These are phyloP conservation scores for Primulina tabacum DNA, from an alignment of 257 asterid species.

Conservation along the genomic window DNA sequence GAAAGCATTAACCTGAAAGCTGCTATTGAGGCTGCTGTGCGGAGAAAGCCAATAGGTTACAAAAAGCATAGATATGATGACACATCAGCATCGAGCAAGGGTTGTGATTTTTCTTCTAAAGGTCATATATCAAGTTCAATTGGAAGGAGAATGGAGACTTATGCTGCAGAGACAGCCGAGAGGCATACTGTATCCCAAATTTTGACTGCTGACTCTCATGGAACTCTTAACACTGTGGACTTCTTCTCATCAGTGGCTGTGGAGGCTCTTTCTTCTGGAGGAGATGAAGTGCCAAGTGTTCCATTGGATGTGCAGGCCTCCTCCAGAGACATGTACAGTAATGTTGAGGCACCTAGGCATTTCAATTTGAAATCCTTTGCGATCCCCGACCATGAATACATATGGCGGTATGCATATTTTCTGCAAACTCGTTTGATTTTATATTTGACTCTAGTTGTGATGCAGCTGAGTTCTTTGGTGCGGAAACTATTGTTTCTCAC, in stretches of 20 bases:
- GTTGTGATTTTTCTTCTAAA: conserved; percentile 40
- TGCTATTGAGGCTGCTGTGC: conserved; percentile 85
- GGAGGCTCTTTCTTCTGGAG: conserved; percentile 44
- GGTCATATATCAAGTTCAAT: conserved; percentile 37
- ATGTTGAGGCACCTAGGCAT: conserved; percentile 41
- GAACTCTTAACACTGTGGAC: conserved; percentile 32
- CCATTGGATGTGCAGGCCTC: conserved; percentile 32
- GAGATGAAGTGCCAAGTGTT: conserved; percentile 31
- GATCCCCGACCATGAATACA: conserved; percentile 68
- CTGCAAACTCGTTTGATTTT: conserved; percentile 17
- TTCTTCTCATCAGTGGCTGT: conserved; percentile 33
- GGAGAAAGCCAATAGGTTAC: conserved; percentile 70
- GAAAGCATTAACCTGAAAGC: conserved; percentile 63
- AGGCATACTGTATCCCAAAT: conserved; percentile 29
- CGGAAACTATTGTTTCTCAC: conserved; percentile 23
- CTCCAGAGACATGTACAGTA: conserved; percentile 32
- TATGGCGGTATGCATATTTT: conserved; percentile 75
- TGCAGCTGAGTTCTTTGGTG: conserved; percentile 17
- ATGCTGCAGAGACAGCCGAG: conserved; percentile 46
- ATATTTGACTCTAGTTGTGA: conserved; percentile 14
- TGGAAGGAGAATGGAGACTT: conserved; percentile 34
- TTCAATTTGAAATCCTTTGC: conserved; percentile 41
- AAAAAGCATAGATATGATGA: conserved; percentile 56
- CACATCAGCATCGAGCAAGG: conserved; percentile 34
- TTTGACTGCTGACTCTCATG: conserved; percentile 38